phyloP scores from a whole-genome alignment of 371 early-diverging fungal genomes.

The Apophysomyces ossiformis region DNA sequence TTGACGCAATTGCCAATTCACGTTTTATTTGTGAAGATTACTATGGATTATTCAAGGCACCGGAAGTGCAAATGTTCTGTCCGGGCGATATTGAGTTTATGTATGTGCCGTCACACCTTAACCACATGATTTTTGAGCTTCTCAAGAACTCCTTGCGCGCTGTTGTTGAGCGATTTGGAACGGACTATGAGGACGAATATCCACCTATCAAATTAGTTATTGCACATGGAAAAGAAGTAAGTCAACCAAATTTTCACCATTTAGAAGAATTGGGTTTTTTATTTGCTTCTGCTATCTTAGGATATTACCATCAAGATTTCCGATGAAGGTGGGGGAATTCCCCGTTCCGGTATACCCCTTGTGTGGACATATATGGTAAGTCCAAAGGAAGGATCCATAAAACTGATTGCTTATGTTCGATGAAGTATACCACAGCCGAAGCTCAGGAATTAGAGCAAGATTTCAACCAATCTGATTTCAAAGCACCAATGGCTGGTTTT shows the following conservation, averaged over 20 bases:
- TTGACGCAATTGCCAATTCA: conserved; percentile 93
- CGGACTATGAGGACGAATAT: conserved; percentile 82
- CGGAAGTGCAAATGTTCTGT: conserved; percentile 81
- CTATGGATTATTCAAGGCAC: conserved; percentile 85
- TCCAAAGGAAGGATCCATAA: neutral
- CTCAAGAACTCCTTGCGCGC: conserved; percentile 96
- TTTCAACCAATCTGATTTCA: conserved; percentile 80
- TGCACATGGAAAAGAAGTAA: conserved; percentile 90
- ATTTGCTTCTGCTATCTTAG: conserved; percentile 24
- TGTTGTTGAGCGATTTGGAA: conserved; percentile 90
- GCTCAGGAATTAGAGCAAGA: conserved; percentile 63
- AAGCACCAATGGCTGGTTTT: conserved; percentile 96
- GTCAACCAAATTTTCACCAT: neutral
- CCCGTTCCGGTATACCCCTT: conserved; percentile 85
- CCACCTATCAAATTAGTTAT: conserved; percentile 93
- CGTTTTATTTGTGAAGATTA: conserved; percentile 91
- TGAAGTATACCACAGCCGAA: conserved; percentile 25
- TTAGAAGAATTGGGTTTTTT: neutral
- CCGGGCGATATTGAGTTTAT: conserved; percentile 90
- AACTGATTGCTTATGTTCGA: neutral
- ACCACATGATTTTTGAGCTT: conserved; percentile 98
- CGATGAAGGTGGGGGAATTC: conserved; percentile 97
- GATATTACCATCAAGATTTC: conserved; percentile 97
- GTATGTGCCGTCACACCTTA: conserved; percentile 96
- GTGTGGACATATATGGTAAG: conserved; percentile 95